phyloP scores from a whole-genome alignment of 1,284 basidiomycete genomes.

The Xerocomus amazonicus region DNA sequence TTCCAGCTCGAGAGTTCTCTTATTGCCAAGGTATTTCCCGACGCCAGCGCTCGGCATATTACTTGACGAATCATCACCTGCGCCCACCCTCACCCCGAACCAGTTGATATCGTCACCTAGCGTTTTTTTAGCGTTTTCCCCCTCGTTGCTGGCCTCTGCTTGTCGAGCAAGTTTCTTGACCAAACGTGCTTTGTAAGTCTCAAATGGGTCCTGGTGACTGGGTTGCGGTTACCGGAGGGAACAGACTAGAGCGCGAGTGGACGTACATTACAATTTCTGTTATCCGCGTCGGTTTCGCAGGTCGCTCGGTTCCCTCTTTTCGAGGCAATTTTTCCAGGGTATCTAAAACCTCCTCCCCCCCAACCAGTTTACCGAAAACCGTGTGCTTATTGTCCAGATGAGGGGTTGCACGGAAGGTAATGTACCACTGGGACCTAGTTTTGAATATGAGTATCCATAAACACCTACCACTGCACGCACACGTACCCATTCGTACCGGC shows the following conservation, averaged over 20 bases:
- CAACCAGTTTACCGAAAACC: conserved; percentile 95
- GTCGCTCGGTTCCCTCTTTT: conserved; percentile 83
- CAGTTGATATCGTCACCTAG: conserved; percentile 69
- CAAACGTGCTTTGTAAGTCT: conserved; percentile 75
- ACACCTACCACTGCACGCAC: not conserved
- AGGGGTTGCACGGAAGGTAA: conserved; percentile 80
- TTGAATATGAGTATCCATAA: conserved; percentile 2
- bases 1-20: conserved; percentile 42
- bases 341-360: conserved; percentile 87
- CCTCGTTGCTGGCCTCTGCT: conserved; percentile 43
- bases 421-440: conserved; percentile 82
- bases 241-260: conserved; percentile 3
- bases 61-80: conserved; percentile 34
- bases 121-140: conserved; percentile 39
- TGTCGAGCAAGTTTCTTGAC: conserved; percentile 70
- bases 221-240: conserved; percentile 1
- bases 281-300: conserved; percentile 78
- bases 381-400: conserved; percentile 88
- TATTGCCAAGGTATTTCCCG: conserved; percentile 64
- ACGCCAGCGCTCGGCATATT: conserved; percentile 38
- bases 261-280: conserved; percentile 73
- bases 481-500: conserved; percentile 75
- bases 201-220: conserved; percentile 83
- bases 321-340: conserved; percentile 78
- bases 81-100: conserved; percentile 77